Conservation (phyloP, 805 yeast genomes). For the Hemisphaericaspora nanyangensis region DNA sequence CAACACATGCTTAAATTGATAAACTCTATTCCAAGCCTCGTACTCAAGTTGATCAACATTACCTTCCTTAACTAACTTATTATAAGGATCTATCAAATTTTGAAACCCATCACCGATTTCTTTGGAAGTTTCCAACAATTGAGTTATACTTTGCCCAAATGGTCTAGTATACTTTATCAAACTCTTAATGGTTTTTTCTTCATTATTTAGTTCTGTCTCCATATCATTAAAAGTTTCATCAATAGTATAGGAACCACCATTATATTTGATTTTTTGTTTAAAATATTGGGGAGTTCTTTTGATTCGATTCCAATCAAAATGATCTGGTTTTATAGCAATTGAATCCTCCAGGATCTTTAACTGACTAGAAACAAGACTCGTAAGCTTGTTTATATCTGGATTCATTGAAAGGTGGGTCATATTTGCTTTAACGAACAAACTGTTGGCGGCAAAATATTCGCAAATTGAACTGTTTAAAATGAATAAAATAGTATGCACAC, state of each 20-base stretch:
- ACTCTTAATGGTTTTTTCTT: constrained; percentile 14
- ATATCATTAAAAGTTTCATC: constrained; percentile 37
- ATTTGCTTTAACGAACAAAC: too few relatives aligned
- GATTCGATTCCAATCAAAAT: constrained; percentile 22
- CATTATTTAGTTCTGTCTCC: constrained; percentile 14
- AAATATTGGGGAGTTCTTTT: constrained; percentile 31
- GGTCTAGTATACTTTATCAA: constrained; percentile 14
- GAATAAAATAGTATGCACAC: too few relatives aligned
- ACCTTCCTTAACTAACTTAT: constrained; percentile 3
- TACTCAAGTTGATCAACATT: constrained; percentile 11
- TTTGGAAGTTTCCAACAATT: not conserved
- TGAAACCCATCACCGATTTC: constrained; percentile 6
- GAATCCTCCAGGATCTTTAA: constrained; percentile 5
- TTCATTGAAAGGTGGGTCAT: too few relatives aligned
- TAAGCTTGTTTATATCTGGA: constrained; percentile 7
- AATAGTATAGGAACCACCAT: constrained; percentile 22
- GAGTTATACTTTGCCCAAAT: not conserved
- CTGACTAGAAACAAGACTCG: constrained; percentile 4
- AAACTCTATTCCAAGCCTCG: constrained; percentile 13
- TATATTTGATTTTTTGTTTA: constrained; percentile 22
- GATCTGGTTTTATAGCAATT: constrained; percentile 8
- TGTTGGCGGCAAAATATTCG: too few relatives aligned
- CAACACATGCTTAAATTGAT: constrained; percentile 2
- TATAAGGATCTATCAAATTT: constrained; percentile 8
- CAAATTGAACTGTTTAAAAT: too few relatives aligned